Evolutionary conservation across 139 green algal genomes (phyloP), one percentile per base, ranked within the genome.

Genomic region (Deuterostichococcus epilithicus): DNA sequence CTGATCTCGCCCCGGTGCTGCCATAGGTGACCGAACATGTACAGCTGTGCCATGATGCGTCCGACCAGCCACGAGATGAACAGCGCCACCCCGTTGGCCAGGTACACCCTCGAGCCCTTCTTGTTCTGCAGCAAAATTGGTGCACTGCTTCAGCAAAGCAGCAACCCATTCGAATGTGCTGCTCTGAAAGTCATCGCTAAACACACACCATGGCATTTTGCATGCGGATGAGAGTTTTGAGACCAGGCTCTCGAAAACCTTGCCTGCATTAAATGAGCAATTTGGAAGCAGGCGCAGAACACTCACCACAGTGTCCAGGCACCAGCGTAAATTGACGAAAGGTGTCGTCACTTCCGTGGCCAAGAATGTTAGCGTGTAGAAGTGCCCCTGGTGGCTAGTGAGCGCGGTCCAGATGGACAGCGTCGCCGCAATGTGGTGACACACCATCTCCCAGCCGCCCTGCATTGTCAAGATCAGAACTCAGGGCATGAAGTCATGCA

Each of bases 261-360:
- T n/a, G n/a, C n/a, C n/a, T n/a, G n/a, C n/a, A n/a, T n/a, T n/a
- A n/a, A n/a, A n/a, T n/a, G n/a, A n/a, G n/a, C n/a, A n/a, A n/a
- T n/a, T n/a, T n/a, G n/a, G n/a, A n/a, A 63, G 52, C 30, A 65
- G 71, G 8, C 15, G 26, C 15, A 45, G 13, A 4, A 28, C 71
- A 13, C 73, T 35, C 33, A 82, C 52, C 70, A 67, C 34, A n/a
- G 83, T 78, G 59, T 88, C 81, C 33, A 86, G 59, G 1, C 81
- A 5, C 72, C 71, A 86, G 1, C 83, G 80, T 35, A 78, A 30
- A 74, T 87, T 87, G 25, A 87, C 69, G 68, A 87, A 83, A 1
- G 83, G 83, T 2, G 83, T 87, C 22, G 83, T 87, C 72, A 78
- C 65, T 47, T 87, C 83, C 22, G 83, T 87, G 63, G 76, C 76